Evolutionary conservation across 2,329 filamentous ascomycete genomes (phyloP), one percentile per base, ranked within the genome.

Genomic region (Penicillium olsonii): DNA sequence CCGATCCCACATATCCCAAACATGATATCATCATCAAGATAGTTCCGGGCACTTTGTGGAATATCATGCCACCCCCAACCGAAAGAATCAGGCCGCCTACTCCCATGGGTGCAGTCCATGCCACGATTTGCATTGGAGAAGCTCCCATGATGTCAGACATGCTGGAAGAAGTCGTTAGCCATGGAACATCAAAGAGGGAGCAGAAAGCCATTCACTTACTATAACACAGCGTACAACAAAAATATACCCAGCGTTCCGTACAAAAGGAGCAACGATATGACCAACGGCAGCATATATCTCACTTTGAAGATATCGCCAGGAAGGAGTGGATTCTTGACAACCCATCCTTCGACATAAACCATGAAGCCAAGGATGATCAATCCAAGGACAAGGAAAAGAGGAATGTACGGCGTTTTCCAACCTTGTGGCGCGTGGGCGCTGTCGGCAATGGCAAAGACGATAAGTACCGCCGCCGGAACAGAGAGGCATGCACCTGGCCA

Each of bases 371-470:
- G 73, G 7, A 87, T 68, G 0, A 88, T 48, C 5, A 79, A 70
- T 0, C 88, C 88, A 1, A 87, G 33, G 3, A 84, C 71, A 39
- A 92, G 80, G 0, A 84, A 82, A 9, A 84, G 73, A 34, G 81
- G 81, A 31, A 92, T 84, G 56, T 90, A 90, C 1, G 87, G 85
- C 0, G 85, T 89, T n/a, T 69, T 74, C 87, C 88, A 92, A 2
- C 85, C 82, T 2, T 83, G 65, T 0, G 84, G 80, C 0, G 87
- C 87, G 65, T 89, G 83, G 0, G 84, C 81, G 7, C 84, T 85
- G 40, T 90, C 85, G 0, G 88, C 91, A 43, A 94, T 80, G 0
- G 88, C 86, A 60, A 85, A 92, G 0, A 90, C 85, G 55, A 90
- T 75, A 20, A 94, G 76, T 2, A 87, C 76, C 11, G 91, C 68